Conservation (phyloP, 108 stramenopile species). For the Tribonema minus region DNA sequence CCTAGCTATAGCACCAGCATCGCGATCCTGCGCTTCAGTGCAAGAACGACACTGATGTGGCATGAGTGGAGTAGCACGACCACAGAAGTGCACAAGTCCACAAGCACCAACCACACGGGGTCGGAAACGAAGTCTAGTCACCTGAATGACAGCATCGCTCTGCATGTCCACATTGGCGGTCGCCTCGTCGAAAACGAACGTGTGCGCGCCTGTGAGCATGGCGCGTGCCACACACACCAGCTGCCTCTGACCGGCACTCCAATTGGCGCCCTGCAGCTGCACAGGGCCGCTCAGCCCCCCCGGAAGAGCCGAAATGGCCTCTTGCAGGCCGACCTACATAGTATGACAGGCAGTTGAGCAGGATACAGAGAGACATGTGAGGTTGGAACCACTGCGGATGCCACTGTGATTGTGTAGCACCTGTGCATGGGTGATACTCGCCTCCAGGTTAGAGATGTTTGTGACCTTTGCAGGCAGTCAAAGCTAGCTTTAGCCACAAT, state of each 20-base stretch:
- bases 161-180: slow-evolving; percentile 56
- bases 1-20: no score
- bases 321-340: background rate
- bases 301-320: background rate
- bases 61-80: background rate
- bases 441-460: no score
- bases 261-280: slow-evolving; percentile 50
- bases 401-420: no score
- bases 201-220: slow-evolving; percentile 41
- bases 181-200: slow-evolving; percentile 61
- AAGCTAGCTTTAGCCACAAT: no score
- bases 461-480: no score
- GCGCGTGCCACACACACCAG: slow-evolving; percentile 63
- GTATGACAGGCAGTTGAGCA: no score
- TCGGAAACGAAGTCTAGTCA: background rate
- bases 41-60: no score
- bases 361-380: no score
- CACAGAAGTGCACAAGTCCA: background rate
- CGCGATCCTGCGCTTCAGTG: no score
- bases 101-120: background rate
- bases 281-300: slow-evolving; percentile 40
- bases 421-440: no score
- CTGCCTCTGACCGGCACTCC: slow-evolving; percentile 54
- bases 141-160: slow-evolving; percentile 62
- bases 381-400: no score